Conservation (phyloP, 2,329 filamentous ascomycete species). For the Byssochlamys sp. region DNA sequence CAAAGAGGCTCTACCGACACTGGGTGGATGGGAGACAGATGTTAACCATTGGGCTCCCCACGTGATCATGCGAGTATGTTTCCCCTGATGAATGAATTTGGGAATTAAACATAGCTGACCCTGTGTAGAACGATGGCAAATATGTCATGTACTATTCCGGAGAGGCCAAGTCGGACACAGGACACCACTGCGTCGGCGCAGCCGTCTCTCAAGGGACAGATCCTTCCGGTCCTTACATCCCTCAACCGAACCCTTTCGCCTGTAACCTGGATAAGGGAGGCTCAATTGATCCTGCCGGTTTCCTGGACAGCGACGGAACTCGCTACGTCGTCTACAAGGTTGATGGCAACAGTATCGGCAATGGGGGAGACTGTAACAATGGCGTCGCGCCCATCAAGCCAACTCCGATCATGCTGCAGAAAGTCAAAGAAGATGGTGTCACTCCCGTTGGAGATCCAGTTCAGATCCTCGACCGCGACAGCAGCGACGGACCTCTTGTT, state of each 20-base stretch:
- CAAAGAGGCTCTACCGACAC: conserved; percentile 46
- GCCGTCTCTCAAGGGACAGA: conserved; percentile 40
- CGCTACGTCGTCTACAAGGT: conserved; percentile 58
- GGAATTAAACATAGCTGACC: background rate
- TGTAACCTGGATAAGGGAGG: conserved; percentile 48
- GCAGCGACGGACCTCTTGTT: conserved; percentile 52
- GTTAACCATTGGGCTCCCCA: conserved; percentile 54
- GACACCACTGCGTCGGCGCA: conserved; percentile 50
- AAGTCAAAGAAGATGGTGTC: conserved; percentile 38
- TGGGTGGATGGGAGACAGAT: conserved; percentile 46
- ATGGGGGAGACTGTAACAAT: conserved; percentile 40
- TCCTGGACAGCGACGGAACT: conserved; percentile 45
- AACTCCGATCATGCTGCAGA: conserved; percentile 35
- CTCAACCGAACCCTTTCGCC: conserved; percentile 40
- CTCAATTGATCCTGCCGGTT: conserved; percentile 55
- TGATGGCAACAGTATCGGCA: conserved; percentile 50
- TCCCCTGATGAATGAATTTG: background rate
- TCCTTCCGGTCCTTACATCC: conserved; percentile 43
- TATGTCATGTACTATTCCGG: conserved; percentile 55
- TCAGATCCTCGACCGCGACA: conserved; percentile 54
- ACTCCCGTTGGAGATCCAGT: conserved; percentile 44
- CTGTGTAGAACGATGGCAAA: conserved; percentile 32
- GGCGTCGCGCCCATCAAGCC: conserved; percentile 29
- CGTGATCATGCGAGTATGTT: conserved; percentile 39
- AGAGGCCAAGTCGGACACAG: conserved; percentile 28